Percentiles rank a stretch among this genome's conserved stretches.
Evolutionary conservation across 306 rosid species (phyloP).

Genomic region (Vigna nakashimae): DNA sequence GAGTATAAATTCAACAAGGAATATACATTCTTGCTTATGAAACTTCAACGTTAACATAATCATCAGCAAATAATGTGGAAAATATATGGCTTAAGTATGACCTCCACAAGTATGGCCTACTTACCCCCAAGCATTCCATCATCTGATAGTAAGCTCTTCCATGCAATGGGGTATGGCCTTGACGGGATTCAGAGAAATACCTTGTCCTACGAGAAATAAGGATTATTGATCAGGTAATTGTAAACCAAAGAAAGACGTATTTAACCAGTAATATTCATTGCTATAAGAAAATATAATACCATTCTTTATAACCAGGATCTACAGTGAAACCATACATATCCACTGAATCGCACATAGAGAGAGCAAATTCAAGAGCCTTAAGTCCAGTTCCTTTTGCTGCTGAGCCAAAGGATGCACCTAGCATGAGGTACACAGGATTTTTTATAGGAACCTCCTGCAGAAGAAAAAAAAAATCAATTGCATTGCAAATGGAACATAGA

Average conservation of each 20-base stretch:
- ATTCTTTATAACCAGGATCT: slow-evolving; percentile 98
- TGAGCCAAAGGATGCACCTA: slow-evolving; percentile 96
- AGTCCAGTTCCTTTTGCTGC: slow-evolving; percentile 99
- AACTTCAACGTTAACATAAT: slow-evolving; percentile 22
- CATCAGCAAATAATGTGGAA: slow-evolving; percentile 20
- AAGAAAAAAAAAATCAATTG: slow-evolving; percentile 45
- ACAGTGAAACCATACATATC: slow-evolving; percentile 99
- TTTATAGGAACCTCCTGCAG: slow-evolving; percentile 91
- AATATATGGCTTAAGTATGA: not conserved
- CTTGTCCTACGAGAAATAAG: slow-evolving; percentile 74
- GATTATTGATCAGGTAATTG: slow-evolving; percentile 38
- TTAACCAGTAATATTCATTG: slow-evolving; percentile 31
- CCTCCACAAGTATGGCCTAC: slow-evolving; percentile 44
- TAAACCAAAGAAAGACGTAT: slow-evolving; percentile 25
- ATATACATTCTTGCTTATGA: slow-evolving; percentile 24
- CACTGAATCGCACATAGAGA: slow-evolving; percentile 89
- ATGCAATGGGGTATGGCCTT: slow-evolving; percentile 96
- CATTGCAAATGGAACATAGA: slow-evolving; percentile 37
- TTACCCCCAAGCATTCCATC: slow-evolving; percentile 99
- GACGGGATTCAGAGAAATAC: slow-evolving; percentile 97
- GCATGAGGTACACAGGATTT: slow-evolving; percentile 93
- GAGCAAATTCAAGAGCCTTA: slow-evolving; percentile 98
- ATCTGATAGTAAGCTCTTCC: slow-evolving; percentile 97
- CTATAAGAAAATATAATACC: slow-evolving; percentile 55
- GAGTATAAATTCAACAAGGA: slow-evolving; percentile 13